These are phyloP conservation scores for Davidsoniella virescens DNA, from an alignment of 2,329 filamentous ascomycete genomes.

Conservation along the genomic window DNA sequence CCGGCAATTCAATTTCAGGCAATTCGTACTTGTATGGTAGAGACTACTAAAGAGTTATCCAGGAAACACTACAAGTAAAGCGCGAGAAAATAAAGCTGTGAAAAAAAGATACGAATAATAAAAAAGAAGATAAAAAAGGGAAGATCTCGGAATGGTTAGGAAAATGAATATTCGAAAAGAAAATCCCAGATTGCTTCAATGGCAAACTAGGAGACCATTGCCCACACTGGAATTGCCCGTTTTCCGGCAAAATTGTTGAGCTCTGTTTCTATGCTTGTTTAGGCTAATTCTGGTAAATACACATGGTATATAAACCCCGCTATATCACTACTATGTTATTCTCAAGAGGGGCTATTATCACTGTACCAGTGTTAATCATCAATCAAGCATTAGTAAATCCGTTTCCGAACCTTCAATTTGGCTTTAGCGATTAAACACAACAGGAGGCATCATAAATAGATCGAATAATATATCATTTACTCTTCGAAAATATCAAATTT, in stretches of 20 bases:
- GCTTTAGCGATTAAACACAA: no score
- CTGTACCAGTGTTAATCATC: no score
- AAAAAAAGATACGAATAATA: constrained; percentile 1
- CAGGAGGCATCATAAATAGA: no score
- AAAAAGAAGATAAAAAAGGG: constrained; percentile 4
- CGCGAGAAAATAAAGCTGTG: neutral
- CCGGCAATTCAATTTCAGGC: no score
- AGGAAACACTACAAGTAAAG: neutral
- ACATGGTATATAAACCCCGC: no score
- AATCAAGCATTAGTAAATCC: neutral
- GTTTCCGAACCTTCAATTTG: neutral
- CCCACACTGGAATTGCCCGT: neutral
- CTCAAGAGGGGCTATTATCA: neutral
- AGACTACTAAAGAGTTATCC: no score
- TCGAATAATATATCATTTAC: no score
- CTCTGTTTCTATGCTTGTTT: neutral
- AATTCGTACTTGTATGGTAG: no score
- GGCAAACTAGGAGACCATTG: no score
- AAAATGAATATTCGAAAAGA: constrained; percentile 8
- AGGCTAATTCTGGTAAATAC: neutral
- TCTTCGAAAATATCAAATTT: no score
- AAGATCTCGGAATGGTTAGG: neutral
- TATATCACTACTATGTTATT: neutral
- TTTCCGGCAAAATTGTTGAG: neutral
- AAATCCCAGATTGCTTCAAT: neutral